phyloP scores from a whole-genome alignment of 495 filamentous ascomycete genomes.

The Ramalina intermedia region DNA sequence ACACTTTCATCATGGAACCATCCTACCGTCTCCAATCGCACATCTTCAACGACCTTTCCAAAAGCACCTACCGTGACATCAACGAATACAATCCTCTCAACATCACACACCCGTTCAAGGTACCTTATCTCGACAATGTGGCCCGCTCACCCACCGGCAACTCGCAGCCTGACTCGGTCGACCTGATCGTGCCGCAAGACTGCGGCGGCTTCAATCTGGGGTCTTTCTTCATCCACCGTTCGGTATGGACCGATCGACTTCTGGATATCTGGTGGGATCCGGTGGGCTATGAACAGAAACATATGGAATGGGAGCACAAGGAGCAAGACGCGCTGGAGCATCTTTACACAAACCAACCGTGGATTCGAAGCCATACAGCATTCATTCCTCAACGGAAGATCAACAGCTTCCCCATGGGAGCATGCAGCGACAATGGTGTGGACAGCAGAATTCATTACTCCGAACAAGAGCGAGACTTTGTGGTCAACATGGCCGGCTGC shows the following conservation, averaged over 20 bases:
- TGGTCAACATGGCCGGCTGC: conserved; percentile 99
- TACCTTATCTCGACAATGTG: conserved; percentile 57
- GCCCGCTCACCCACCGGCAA: conserved; percentile 63
- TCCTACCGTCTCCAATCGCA: conserved; percentile 80
- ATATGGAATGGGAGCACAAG: conserved; percentile 99
- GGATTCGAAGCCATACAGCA: conserved; percentile 76
- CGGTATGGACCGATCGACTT: conserved; percentile 78
- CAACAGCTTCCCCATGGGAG: conserved; percentile 85
- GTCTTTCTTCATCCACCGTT: conserved; percentile 80
- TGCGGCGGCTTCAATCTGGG: conserved; percentile 94
- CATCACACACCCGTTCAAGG: conserved; percentile 67
- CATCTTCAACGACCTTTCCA: conserved; percentile 66
- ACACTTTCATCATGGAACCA: conserved; percentile 97
- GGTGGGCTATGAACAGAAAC: conserved; percentile 92
- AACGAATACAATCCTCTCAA: conserved; percentile 92
- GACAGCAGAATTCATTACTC: conserved; percentile 74
- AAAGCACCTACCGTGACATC: conserved; percentile 85
- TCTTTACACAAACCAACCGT: conserved; percentile 80
- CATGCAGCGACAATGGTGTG: conserved; percentile 65
- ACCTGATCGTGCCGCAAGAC: conserved; percentile 83
- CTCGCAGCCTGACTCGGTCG: conserved; percentile 55
- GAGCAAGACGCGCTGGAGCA: conserved; percentile 93
- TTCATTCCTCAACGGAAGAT: conserved; percentile 86
- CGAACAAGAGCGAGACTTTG: conserved; percentile 70
- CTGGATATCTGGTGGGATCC: conserved; percentile 99